Evolutionary conservation across 257 asterid genomes (phyloP).

Genomic region (Solanum paucissectum): DNA sequence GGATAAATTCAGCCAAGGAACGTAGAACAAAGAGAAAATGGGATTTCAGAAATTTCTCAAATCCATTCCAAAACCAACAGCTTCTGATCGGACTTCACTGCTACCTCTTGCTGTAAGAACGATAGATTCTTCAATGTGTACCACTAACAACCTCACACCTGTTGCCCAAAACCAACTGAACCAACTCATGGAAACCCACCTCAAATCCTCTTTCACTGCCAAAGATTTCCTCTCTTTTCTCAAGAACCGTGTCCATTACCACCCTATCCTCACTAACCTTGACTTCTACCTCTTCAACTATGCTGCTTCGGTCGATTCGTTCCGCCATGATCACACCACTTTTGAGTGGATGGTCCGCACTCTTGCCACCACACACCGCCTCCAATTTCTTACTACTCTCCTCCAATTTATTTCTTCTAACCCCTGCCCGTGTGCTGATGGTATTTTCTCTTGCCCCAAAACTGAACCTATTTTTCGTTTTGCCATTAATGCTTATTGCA

Average conservation of each 20-base stretch:
- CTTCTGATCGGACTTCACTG: neutral
- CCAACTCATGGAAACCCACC: constrained; percentile 42
- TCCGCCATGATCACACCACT: constrained; percentile 86
- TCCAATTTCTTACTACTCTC: constrained; percentile 52
- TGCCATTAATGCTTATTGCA: constrained; percentile 49
- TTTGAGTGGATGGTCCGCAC: constrained; percentile 76
- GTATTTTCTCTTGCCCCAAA: constrained; percentile 73
- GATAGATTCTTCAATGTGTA: constrained; percentile 12
- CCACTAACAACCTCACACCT: constrained; percentile 28
- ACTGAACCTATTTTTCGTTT: constrained; percentile 63
- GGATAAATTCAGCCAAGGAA: neutral
- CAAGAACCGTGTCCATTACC: constrained; percentile 45
- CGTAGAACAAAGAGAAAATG: neutral
- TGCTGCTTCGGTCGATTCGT: constrained; percentile 73
- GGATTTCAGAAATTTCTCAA: constrained; percentile 9
- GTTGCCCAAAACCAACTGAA: constrained; percentile 34
- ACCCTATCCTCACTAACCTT: constrained; percentile 47
- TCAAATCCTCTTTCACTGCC: constrained; percentile 47
- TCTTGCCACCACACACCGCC: constrained; percentile 61
- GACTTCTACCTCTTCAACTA: constrained; percentile 82
- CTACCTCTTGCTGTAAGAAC: constrained; percentile 19
- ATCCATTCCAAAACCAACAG: constrained; percentile 7
- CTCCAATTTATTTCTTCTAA: constrained; percentile 66
- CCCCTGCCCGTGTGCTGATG: constrained; percentile 94
- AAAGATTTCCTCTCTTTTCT: constrained; percentile 53